Evolutionary conservation across 179 eudicot genomes (phyloP), one percentile per base, ranked within the genome.

Genomic region (Sideroxylon spinosum): DNA sequence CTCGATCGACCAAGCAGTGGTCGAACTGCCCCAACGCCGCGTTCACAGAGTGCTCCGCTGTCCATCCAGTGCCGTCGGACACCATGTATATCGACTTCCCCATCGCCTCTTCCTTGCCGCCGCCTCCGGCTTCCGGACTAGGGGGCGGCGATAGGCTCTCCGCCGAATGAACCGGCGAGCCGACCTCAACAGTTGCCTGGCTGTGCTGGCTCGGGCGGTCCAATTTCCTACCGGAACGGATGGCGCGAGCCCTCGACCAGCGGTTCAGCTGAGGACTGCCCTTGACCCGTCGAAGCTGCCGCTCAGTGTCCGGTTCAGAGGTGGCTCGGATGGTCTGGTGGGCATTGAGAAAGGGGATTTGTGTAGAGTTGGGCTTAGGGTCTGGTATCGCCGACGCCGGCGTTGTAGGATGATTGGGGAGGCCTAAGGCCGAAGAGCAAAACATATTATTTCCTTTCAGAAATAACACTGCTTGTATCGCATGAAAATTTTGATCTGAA

Each of bases 1-100:
- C 95, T 59, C 88, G 89, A 80, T 95, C 92, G 69, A 91, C 92
- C 82, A 95, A 84, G 77, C 97, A 95, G 67, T 91, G 87, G 48
- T 91, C 98, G 63, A 95, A 95, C 86, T 95, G 98, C 25, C 98
- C 97, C 80, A 95, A 87, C 77, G 98, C 98, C 71, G 97, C 98
- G 48, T 69, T 87, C 70, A 95, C 95, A 48, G 91, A 85, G 46
- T 95, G 92, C 86, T 95, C 98, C 64, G 86, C 98, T 82, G 98
- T 95, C 98, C 97, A 93, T 20, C 98, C 98, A 0, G 98, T 93
- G 0, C 98, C 95, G 62, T 95, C 98, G 5, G 98, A 95, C 7
- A 95, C 94, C 88, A 95, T 89, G 44, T 89, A 95, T 9, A 95
- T 95, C 57, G 89, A 76, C 89, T 91, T 95, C 28, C 76, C 92